Conservation (phyloP, 208 protist species). For the Leishmania arabica region DNA sequence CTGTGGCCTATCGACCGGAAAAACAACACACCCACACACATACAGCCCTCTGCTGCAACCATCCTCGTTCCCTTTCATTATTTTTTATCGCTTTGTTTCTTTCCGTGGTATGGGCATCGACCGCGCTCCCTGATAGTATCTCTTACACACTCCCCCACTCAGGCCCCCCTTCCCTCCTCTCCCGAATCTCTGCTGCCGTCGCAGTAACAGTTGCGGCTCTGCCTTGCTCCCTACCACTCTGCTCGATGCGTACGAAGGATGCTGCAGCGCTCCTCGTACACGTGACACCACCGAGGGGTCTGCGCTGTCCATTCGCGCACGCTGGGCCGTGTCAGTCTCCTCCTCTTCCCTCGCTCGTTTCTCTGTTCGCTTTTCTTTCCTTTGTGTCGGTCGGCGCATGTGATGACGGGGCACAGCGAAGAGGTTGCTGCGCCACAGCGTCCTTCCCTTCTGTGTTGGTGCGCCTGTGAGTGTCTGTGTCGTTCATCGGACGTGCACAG, state of each 20-base stretch:
- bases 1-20: neutral
- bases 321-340: neutral
- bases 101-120: neutral
- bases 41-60: no score
- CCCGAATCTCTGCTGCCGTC: neutral
- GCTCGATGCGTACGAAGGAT: neutral
- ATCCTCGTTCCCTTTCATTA: no score
- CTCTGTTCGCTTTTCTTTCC: neutral
- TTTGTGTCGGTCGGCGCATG: neutral
- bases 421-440: neutral
- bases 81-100: neutral
- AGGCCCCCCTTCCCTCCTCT: neutral
- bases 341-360: neutral
- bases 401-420: neutral
- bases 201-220: neutral
- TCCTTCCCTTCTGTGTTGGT: neutral
- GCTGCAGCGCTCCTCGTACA: neutral
- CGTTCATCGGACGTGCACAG: neutral
- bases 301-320: neutral
- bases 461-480: neutral
- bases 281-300: neutral
- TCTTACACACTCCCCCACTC: no score
- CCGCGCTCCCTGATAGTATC: no score
- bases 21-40: neutral
- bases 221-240: neutral